Base-by-base conservation (phyloP, 2,329 filamentous ascomycete species). In the Diaporthe aspalathi region DNA sequence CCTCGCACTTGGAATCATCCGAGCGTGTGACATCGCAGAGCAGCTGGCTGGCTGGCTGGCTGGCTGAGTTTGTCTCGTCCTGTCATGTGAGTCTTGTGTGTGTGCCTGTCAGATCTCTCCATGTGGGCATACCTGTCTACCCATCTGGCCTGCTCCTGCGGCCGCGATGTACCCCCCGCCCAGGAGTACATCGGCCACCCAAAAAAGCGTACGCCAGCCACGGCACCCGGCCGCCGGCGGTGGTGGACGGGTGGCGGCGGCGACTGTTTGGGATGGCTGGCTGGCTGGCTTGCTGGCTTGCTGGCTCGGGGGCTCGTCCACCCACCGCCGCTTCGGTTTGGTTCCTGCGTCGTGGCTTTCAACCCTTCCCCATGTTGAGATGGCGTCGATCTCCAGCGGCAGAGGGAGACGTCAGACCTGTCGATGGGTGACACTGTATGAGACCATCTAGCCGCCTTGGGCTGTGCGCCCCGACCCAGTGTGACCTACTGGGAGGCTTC, bases 371-470 rank as follows among this genome's bases (percentile, higher is more conserved):
- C 29, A 38, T 35, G 60, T 17, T 38, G 29, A 49, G 45, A 38
- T 50, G 45, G 45, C 45, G 45, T 50, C 60, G 60, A 65, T 50
- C 45, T 38, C 24, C n/a, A 50, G 45, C 7, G 29, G 20, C n/a
- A 7, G 60, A 35, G 45, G 49, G 27, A 50, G 45, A 65, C 60
- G 60, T 50, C 60, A 65, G 60, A 50, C 32, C 32, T 27, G n/a
- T 22, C 14, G 22, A 38, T 24, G 20, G 43, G 60, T 65, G 45
- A 38, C 29, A 50, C 60, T 3, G 29, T 50, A 9, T 50, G 45
- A 65, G 60, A 65, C 60, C 29, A n/a, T 50, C 60, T 65, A 65
- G 60, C 60, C 38, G n/a, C 16, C 60, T 50, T 65, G 43, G 60
- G 60, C 60, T 20, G 45, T 65, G 14, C 16, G 8, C 43, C 32